Evolutionary conservation across 2,329 filamentous ascomycete species (phyloP).

Genomic region (Blumeria graminis): DNA sequence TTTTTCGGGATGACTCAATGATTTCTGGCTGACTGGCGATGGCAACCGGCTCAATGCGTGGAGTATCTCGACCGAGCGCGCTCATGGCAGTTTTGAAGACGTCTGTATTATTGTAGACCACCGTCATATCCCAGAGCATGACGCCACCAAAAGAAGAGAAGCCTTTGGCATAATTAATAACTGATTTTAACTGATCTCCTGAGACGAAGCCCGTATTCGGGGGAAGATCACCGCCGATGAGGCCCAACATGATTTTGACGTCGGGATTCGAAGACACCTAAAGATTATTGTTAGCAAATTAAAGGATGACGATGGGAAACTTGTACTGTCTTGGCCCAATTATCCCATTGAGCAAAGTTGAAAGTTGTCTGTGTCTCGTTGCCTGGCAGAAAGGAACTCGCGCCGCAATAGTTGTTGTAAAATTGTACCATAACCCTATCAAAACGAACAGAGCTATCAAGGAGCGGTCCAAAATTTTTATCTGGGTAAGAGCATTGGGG

Average conservation of each 20-base stretch:
- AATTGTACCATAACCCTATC: slow-evolving; percentile 21
- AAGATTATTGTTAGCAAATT: background rate
- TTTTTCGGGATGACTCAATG: too few relatives aligned
- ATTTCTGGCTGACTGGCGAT: too few relatives aligned
- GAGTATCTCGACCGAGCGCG: slow-evolving; percentile 3
- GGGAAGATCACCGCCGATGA: slow-evolving; percentile 22
- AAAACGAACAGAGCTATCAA: slow-evolving; percentile 24
- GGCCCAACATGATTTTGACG: slow-evolving; percentile 36
- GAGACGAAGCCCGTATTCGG: slow-evolving; percentile 32
- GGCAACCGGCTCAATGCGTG: background rate
- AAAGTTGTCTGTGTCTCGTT: slow-evolving; percentile 25
- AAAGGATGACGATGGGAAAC: background rate
- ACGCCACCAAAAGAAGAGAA: slow-evolving; percentile 39
- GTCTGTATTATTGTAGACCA: slow-evolving; percentile 31
- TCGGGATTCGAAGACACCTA: slow-evolving; percentile 27
- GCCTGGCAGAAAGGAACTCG: slow-evolving; percentile 24
- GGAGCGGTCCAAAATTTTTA: slow-evolving; percentile 28
- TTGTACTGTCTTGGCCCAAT: slow-evolving; percentile 30
- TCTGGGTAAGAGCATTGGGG: slow-evolving; percentile 48
- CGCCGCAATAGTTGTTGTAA: slow-evolving; percentile 31
- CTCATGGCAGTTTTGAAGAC: slow-evolving; percentile 19
- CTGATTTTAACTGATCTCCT: slow-evolving; percentile 21
- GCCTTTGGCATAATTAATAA: slow-evolving; percentile 28
- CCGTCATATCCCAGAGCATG: slow-evolving; percentile 46
- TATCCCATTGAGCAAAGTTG: slow-evolving; percentile 40